phyloP scores from a whole-genome alignment of 257 asterid genomes.

The Capsicum pubescens region DNA sequence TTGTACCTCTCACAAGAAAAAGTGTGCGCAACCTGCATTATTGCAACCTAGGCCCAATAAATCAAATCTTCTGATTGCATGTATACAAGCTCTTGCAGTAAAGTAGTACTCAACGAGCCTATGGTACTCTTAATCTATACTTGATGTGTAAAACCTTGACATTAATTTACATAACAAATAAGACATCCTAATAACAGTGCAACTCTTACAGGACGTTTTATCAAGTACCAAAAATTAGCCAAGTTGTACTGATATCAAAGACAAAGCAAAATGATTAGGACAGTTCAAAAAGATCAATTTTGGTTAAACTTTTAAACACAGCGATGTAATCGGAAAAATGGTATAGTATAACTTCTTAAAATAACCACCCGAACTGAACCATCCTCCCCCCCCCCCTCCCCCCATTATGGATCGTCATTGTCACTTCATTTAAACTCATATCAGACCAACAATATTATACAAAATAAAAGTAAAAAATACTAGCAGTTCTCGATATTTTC shows the following conservation, averaged over 20 bases:
- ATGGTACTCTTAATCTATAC: neutral
- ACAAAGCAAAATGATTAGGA: neutral
- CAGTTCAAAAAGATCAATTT: neutral
- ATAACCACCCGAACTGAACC: neutral
- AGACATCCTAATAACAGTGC: neutral
- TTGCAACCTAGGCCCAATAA: no score
- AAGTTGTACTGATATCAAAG: neutral
- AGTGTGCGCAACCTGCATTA: no score
- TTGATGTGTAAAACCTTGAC: neutral
- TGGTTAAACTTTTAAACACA: neutral
- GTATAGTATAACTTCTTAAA: neutral
- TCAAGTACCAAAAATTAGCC: neutral
- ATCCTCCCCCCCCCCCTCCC: neutral
- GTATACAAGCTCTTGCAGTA: no score
- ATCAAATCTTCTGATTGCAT: no score
- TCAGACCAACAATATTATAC: neutral
- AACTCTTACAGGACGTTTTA: slow-evolving; percentile 1
- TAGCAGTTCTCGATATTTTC: neutral
- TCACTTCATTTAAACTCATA: neutral
- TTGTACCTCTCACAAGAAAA: neutral
- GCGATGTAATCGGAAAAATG: neutral
- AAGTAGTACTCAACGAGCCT: no score
- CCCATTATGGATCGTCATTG: neutral
- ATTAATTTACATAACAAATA: neutral
- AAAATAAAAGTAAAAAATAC: neutral